These are phyloP conservation scores for Fusarium fracticaudum DNA, from an alignment of 2,329 filamentous ascomycete genomes.

Conservation along the genomic window DNA sequence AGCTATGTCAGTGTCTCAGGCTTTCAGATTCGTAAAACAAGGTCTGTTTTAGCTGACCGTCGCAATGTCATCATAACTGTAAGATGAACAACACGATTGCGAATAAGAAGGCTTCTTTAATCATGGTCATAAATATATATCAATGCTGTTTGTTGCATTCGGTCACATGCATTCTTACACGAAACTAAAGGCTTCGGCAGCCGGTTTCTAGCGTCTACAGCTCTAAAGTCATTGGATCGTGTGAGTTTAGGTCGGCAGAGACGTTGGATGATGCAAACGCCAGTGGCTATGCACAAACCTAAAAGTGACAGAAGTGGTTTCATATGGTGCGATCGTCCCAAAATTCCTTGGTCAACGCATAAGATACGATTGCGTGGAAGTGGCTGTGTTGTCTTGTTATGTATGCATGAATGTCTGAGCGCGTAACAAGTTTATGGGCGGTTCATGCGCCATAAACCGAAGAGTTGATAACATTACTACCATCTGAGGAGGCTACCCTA, in stretches of 20 bases:
- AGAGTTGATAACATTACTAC: neutral
- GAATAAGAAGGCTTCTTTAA: constrained; percentile 3
- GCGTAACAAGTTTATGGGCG: neutral
- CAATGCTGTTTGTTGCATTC: neutral
- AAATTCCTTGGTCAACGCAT: neutral
- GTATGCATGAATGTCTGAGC: constrained; percentile 7
- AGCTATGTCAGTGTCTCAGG: constrained; percentile 16
- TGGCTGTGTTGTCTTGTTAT: neutral
- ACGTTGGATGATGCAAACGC: constrained; percentile 2
- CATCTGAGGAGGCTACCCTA: neutral
- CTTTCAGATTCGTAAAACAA: neutral
- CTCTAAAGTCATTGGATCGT: constrained; percentile 1
- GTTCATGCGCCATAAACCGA: neutral
- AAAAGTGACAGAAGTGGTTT: constrained; percentile 5
- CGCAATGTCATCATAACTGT: constrained; percentile 3
- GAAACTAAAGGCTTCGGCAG: constrained; percentile 10
- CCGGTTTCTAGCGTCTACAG: constrained; percentile 2
- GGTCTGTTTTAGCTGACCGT: neutral
- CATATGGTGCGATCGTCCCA: neutral
- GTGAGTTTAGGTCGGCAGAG: neutral
- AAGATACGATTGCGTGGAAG: neutral
- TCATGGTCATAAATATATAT: neutral
- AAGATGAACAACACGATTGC: constrained; percentile 4
- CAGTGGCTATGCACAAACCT: neutral
- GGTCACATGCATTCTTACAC: neutral